Base-by-base conservation (phyloP, 164 flowering plant species). In the Chimonanthus praecox region DNA sequence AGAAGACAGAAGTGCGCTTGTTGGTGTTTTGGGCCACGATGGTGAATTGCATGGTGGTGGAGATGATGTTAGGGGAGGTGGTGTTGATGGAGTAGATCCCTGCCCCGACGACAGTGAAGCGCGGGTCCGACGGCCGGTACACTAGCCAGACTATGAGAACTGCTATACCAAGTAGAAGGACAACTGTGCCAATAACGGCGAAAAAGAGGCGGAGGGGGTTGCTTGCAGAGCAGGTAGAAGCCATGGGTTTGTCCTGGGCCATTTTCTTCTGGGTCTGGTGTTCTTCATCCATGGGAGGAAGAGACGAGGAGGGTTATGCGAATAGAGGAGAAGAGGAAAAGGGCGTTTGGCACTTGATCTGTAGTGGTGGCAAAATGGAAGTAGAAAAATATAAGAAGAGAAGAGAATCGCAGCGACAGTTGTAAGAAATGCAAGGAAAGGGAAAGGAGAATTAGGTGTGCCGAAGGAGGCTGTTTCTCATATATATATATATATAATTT, bases 21-120 rank as follows among this genome's bases (percentile, higher is more conserved):
- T 90, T 92, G 2, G 97, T 88, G 85, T 94, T 94, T 21, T 90
- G 73, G 0, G 89, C 80, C 46, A 84, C 73, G 72, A 94, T 46
- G 6, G 95, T 89, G 86, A 94, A 85, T 80, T 91, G 97, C 82
- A 90, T 76, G 82, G 86, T 75, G 78, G 91, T 75, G 78, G 94
- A 76, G 51, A 92, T 49, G 70, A 77, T 71, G 0, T 88, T 78
- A 5, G 85, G 85, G 16, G 88, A 71, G 8, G 91, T 82, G 72
- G 79, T 58, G 88, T 88, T 89, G 75, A 92, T 87, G n/a, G 79
- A 77, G 77, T 85, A 86, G 51, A 89, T 63, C 46, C 93, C 86
- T 16, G 90, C 92, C 6, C 80, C 78, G 20, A 82, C 82, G 5
- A 92, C 90, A 3, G 75, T 79, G 88, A 94, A 92, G 64, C 74